Base-by-base conservation (phyloP, 257 asterid genomes). In the Nicotiana paniculata region DNA sequence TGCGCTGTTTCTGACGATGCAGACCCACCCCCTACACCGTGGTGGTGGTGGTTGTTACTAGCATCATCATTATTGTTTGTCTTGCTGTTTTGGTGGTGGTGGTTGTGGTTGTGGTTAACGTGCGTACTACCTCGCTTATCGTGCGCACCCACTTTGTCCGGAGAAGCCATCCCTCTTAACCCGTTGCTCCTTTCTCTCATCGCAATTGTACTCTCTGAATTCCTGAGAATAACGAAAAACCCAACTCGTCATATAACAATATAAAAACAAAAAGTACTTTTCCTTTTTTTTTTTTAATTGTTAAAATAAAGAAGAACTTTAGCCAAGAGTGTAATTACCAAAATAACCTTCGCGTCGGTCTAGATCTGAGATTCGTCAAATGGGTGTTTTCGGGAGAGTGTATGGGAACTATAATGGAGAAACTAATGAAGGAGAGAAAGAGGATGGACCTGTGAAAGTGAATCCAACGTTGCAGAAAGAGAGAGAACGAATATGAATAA, bases 1-100 rank as follows among this genome's bases (percentile, higher is more conserved):
- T 88, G 90, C 63, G 87, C 87, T 1, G 87, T 87, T 85, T 87
- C 97, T 72, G 96, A 89, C 21, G 98, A 93, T 75, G 94, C 93
- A 54, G 97, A 95, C 79, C 97, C 94, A 58, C 93, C 94, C 8
- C 88, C 88, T 1, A 82, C 91, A n/a, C 84, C 90, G 12, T 83
- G 58, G 39, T 63, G 65, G 72, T 85, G 83, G 83, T 89, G 75
- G 58, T 63, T 82, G 72, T 37, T 69, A 62, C 39, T 63, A 81
- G 57, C 67, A 67, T 83, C 81, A 54, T 70, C 63, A 65, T n/a
- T 32, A 8, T 51, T 79, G 77, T 33, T 66, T 46, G 61, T 48
- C 70, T 81, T 75, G 39, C 32, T 55, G 6, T 79, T 63, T 17
- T 58, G 67, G 37, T 81, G 86, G 62, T 81, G 82, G 84, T 81